A percentile compares a stretch with the other conserved stretches of the same genome.
Conservation (phyloP, 352 stramenopile genomes). For the Phytophthora lateralis region DNA sequence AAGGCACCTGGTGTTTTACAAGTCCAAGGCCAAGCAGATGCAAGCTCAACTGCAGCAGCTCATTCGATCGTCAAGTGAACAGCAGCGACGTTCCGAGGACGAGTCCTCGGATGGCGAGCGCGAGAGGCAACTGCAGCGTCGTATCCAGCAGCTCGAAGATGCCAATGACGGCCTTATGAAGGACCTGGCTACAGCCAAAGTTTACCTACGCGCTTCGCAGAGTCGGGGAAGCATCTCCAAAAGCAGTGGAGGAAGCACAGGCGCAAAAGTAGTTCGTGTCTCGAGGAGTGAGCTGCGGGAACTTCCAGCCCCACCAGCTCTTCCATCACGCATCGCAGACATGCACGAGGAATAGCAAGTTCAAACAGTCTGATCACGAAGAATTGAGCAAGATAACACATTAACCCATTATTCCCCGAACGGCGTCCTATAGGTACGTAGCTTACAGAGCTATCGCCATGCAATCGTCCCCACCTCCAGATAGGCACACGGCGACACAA, state of each 20-base stretch:
- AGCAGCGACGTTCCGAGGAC: slow-evolving; percentile 35
- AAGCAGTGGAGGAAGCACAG: slow-evolving; percentile 24
- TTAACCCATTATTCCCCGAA: too few species aligned
- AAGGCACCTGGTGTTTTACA: slow-evolving; percentile 89
- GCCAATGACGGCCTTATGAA: slow-evolving; percentile 80
- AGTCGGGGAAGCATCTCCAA: slow-evolving; percentile 34
- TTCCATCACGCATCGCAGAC: slow-evolving; percentile 32
- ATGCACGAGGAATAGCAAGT: slow-evolving; percentile 7
- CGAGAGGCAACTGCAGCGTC: slow-evolving; percentile 42
- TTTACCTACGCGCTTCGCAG: slow-evolving; percentile 64
- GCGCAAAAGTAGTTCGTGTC: slow-evolving; percentile 59
- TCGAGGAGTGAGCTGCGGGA: slow-evolving; percentile 73
- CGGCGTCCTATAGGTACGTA: too few species aligned
- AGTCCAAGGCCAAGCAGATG: slow-evolving; percentile 87
- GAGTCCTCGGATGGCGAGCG: slow-evolving; percentile 27
- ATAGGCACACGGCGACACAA: too few species aligned
- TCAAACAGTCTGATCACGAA: background rate
- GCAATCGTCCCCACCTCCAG: too few species aligned
- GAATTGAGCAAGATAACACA: background rate
- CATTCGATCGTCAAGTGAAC: slow-evolving; percentile 60
- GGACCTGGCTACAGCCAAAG: slow-evolving; percentile 73
- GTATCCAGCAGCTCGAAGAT: slow-evolving; percentile 76
- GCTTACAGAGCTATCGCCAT: too few species aligned
- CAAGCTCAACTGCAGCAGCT: slow-evolving; percentile 82
- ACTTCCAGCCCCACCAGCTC: slow-evolving; percentile 41